Base-by-base conservation (phyloP, 2,329 filamentous ascomycete species). In the Nothomitra cinnamomea region DNA sequence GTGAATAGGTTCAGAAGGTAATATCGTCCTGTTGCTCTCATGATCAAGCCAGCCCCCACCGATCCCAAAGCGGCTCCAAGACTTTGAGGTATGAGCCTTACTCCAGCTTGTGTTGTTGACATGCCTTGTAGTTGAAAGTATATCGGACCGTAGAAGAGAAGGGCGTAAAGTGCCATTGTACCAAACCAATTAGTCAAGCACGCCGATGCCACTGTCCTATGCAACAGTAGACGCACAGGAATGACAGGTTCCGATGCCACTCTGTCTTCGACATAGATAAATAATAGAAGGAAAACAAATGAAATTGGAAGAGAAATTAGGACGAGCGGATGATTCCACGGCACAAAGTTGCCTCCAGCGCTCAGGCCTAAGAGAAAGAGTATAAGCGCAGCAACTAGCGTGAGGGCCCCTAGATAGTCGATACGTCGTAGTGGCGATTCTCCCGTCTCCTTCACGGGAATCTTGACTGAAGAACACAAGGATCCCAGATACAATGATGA, bases 391-490 rank as follows among this genome's bases (percentile, higher is more conserved):
- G 56, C 17, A 22, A 57, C 48, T 4, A 57, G 53, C 15, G 50
- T 24, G 7, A 53, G 32, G n/a, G 56, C 35, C 8, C 56, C 56
- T 15, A 55, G 69, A 62, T 92, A 94, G 67, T 95, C 88, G 54
- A 95, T 83, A 36, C 88, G 79, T 10, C 78, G 76, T 54, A 94
- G 73, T 51, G 79, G 79, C 10, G 83, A 79, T 61, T 76, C 80
- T 57, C 83, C 78, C 0, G 81, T 79, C 58, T 83, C 72, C 68
- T 89, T 89, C 13, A 86, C 79, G 0, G 87, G 87, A 0, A 94
- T 76, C 42, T 79, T 77, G 58, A 94, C 79, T 19, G 59, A 80
- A 72, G 54, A 72, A 75, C 7, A 86, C 85, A 19, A 88, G 68
- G 3, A 81, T 66, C 15, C 80, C 80, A 0, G 85, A 89, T 1